phyloP scores from a whole-genome alignment of 768 basidiomycete species.

The Russula virescens region DNA sequence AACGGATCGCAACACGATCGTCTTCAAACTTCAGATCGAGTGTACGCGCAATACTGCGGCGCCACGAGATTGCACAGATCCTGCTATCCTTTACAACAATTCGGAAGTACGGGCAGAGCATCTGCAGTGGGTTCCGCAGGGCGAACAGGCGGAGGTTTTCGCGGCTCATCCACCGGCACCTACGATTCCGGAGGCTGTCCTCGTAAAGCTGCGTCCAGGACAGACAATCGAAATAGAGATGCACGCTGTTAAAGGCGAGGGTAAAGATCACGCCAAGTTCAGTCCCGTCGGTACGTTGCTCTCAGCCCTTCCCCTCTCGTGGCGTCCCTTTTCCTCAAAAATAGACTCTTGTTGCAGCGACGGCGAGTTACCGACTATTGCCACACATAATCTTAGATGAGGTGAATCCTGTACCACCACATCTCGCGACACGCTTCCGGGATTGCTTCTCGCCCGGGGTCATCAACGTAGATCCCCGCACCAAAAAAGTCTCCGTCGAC shows the following conservation, averaged over 20 bases:
- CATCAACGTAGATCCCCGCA: slow-evolving; percentile 53
- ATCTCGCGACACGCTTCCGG: slow-evolving; percentile 76
- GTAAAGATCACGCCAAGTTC: slow-evolving; percentile 95
- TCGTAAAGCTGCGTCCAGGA: slow-evolving; percentile 89
- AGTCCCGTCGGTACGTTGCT: slow-evolving; percentile 75
- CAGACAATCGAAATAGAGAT: slow-evolving; percentile 81
- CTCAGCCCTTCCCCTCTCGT: not conserved
- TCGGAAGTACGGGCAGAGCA: slow-evolving; percentile 62
- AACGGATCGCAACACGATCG: slow-evolving; percentile 87
- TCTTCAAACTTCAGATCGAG: slow-evolving; percentile 74
- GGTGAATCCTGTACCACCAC: slow-evolving; percentile 65
- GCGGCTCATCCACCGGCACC: slow-evolving; percentile 49
- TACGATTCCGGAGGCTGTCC: slow-evolving; percentile 75
- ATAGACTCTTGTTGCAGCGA: slow-evolving; percentile 46
- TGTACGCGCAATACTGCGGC: slow-evolving; percentile 51
- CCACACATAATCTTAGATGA: slow-evolving; percentile 73
- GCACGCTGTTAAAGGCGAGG: slow-evolving; percentile 89
- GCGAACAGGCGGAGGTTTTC: slow-evolving; percentile 68
- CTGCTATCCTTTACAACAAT: slow-evolving; percentile 55
- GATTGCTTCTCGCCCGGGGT: slow-evolving; percentile 85
- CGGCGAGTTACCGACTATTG: slow-evolving; percentile 90
- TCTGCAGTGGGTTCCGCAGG: slow-evolving; percentile 73
- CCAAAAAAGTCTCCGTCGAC: slow-evolving; percentile 58
- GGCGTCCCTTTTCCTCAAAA: slow-evolving; percentile 6
- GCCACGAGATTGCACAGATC: slow-evolving; percentile 38